phyloP scores from a whole-genome alignment of 2,329 filamentous ascomycete species.

The Clonostachys byssicola region DNA sequence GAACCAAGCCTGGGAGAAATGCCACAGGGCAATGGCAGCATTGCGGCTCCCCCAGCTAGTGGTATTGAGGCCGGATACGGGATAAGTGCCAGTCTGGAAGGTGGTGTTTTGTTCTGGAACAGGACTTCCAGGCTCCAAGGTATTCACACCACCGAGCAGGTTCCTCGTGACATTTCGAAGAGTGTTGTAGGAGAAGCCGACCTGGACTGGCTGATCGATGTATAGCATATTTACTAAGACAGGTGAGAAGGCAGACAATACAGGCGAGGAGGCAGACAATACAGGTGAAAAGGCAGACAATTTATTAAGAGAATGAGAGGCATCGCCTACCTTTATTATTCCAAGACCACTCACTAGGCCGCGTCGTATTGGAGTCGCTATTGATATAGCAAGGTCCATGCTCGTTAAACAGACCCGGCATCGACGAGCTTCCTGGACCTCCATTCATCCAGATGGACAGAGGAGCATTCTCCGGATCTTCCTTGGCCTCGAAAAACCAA shows the following conservation, averaged over 20 bases:
- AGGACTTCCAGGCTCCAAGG: slow-evolving; percentile 4
- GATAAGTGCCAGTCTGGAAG: slow-evolving; percentile 17
- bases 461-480: slow-evolving; percentile 30
- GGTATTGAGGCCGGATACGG: slow-evolving; percentile 15
- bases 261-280: background rate
- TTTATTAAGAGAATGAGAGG: background rate
- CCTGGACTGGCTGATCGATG: slow-evolving; percentile 62
- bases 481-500: slow-evolving; percentile 42
- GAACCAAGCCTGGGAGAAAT: slow-evolving; percentile 56
- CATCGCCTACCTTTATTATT: slow-evolving; percentile 33
- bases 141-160: slow-evolving; percentile 5
- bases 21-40: slow-evolving; percentile 38
- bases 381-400: slow-evolving; percentile 49
- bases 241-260: background rate
- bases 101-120: slow-evolving; percentile 9
- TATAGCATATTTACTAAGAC: slow-evolving; percentile 43
- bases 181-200: slow-evolving; percentile 65
- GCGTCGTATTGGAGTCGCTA: slow-evolving; percentile 44
- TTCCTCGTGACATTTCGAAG: slow-evolving; percentile 28
- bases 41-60: slow-evolving; percentile 17
- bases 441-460: slow-evolving; percentile 64
- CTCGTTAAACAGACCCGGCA: slow-evolving; percentile 61
- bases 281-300: background rate
- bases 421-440: slow-evolving; percentile 60
- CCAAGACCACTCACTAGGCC: slow-evolving; percentile 59